phyloP scores from a whole-genome alignment of 2,329 filamentous ascomycete genomes.

The Trichoderma afroharzianum region DNA sequence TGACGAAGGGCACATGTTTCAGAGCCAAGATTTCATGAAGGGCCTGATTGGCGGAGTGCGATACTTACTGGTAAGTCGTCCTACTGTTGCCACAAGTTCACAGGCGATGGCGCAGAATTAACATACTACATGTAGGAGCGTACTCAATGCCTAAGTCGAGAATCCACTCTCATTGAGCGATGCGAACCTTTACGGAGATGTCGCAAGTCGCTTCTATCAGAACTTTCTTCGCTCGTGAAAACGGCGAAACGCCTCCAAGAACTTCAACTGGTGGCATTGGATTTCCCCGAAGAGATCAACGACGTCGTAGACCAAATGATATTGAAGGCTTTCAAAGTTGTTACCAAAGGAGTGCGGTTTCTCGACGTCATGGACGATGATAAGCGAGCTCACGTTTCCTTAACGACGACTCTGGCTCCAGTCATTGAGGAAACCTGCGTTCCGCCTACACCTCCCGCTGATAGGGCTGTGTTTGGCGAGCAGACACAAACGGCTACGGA shows the following conservation, averaged over 20 bases:
- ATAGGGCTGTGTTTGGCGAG: constrained; percentile 49
- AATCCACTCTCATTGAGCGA: constrained; percentile 69
- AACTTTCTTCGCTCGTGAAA: constrained; percentile 86
- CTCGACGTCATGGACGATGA: constrained; percentile 78
- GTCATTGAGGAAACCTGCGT: constrained; percentile 56
- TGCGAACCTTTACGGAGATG: constrained; percentile 74
- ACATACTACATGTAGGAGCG: constrained; percentile 60
- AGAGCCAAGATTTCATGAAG: constrained; percentile 90
- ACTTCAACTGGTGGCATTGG: constrained; percentile 50
- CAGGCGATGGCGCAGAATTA: not conserved
- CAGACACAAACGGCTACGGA: constrained; percentile 29
- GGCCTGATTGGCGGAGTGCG: constrained; percentile 91
- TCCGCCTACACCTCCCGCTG: constrained; percentile 62
- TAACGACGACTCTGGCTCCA: constrained; percentile 51
- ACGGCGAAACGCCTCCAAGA: constrained; percentile 83
- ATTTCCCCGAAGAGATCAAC: constrained; percentile 58
- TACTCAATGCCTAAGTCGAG: constrained; percentile 81
- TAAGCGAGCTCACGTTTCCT: constrained; percentile 45
- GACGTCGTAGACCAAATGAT: constrained; percentile 89
- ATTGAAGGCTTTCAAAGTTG: constrained; percentile 86
- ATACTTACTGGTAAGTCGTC: constrained; percentile 71
- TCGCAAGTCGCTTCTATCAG: constrained; percentile 82
- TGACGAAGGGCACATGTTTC: constrained; percentile 73
- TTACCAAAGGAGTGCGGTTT: constrained; percentile 86
- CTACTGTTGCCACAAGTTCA: not conserved